Evolutionary conservation across 805 yeast species (phyloP), one percentile per base, ranked within the genome.

Genomic region (Kluyveromyces lactis): DNA sequence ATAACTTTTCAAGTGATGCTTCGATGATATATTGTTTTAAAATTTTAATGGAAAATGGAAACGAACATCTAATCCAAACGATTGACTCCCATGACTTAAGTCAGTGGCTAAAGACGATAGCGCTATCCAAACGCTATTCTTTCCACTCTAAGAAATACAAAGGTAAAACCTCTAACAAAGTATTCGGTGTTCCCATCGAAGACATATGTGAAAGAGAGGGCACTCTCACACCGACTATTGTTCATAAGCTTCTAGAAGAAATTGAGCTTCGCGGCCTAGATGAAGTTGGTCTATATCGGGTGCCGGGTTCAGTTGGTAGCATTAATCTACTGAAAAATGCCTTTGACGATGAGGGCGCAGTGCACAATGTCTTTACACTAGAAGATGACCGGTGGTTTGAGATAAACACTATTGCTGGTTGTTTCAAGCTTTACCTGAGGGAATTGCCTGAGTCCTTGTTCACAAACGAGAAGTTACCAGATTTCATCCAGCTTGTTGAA

Each of bases 271-370:
- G 89, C 39, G 96, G 97, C 0, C 58, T 90, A 21, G 87, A 86
- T 48, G 97, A 89, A 55, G 84, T 86, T 39, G 97, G 97, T 13
- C 68, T 90, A 11, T 90, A 90, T 58, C 76, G 97, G 57, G 68
- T 77, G 26, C 77, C 81, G 1, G 83, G 82, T 4, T 75, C 81
- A 7, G 67, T 74, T 28, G 79, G 77, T 6, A 71, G 76, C 36
- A 75, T 77, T 33, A 72, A 75, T 38, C 63, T 70, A 4, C 59
- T 77, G 43, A 75, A 72, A 50, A 64, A 62, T 26, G 74, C 77
- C 11, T 76, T 77, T 52, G 78, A 72, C 44, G 74, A 73, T 39
- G 62, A 60, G 40, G 64, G 64, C 23, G 63, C 63, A 0, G 48
- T 52, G 3, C 74, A 73, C 23, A 62, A 60, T 29, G 60, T 60